These are phyloP conservation scores for Pseudogymnoascus sp. DNA, from an alignment of 2,329 filamentous ascomycete genomes.

Conservation along the genomic window DNA sequence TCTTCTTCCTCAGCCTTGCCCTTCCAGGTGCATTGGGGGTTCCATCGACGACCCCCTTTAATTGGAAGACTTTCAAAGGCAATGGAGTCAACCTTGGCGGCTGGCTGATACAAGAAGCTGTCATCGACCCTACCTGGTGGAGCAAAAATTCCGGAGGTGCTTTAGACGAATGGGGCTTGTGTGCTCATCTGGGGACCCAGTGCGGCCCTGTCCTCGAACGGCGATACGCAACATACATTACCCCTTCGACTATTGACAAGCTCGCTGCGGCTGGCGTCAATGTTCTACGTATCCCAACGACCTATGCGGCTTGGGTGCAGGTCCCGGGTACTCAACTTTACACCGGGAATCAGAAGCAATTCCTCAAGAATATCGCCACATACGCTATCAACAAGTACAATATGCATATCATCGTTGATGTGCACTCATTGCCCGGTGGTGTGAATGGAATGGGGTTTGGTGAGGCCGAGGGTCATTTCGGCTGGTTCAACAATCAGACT, in stretches of 20 bases:
- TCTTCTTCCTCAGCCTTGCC: neutral
- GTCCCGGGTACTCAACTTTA: conserved; percentile 29
- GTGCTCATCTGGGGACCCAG: conserved; percentile 24
- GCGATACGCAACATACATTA: conserved; percentile 27
- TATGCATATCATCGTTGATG: conserved; percentile 30
- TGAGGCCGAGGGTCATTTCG: conserved; percentile 26
- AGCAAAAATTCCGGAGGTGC: conserved; percentile 27
- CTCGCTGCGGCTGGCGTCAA: conserved; percentile 27
- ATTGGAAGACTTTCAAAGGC: conserved; percentile 18
- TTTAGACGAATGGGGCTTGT: conserved; percentile 30
- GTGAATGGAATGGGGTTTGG: conserved; percentile 27
- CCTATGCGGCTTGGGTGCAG: conserved; percentile 31
- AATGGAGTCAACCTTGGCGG: conserved; percentile 26
- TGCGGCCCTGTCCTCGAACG: conserved; percentile 26
- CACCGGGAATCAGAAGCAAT: conserved; percentile 26
- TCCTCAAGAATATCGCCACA: conserved; percentile 25
- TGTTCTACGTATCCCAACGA: conserved; percentile 30
- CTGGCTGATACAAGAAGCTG: conserved; percentile 28
- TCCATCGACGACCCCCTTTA: neutral
- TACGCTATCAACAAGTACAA: conserved; percentile 29
- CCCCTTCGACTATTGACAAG: conserved; percentile 26
- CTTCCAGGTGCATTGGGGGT: neutral
- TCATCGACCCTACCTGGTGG: conserved; percentile 26
- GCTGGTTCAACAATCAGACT: conserved; percentile 31
- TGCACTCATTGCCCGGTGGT: conserved; percentile 20